Evolutionary conservation across 192 early-diverging fungal genomes (phyloP).

Genomic region (Mycoemilia scoparia): DNA sequence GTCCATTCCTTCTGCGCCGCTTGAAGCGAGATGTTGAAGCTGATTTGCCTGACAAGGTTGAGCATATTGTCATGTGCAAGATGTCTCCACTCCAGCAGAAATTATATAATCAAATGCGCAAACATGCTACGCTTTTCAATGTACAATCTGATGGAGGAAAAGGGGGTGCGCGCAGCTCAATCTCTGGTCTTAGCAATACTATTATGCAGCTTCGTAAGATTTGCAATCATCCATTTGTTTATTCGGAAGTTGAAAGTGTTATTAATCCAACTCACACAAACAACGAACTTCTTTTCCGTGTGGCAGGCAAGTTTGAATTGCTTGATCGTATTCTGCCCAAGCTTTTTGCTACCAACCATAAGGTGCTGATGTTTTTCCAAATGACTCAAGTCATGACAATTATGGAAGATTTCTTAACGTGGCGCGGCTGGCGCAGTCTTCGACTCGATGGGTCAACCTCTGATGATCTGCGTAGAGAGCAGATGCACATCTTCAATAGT

Average conservation of each 20-base stretch:
- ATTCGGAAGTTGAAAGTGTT: conserved; percentile 71
- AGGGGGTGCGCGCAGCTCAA: conserved; percentile 26
- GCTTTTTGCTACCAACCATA: conserved; percentile 57
- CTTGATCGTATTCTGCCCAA: conserved; percentile 92
- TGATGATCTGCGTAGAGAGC: conserved; percentile 62
- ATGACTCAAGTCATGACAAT: conserved; percentile 89
- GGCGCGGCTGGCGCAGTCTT: conserved; percentile 49
- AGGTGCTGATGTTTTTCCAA: conserved; percentile 65
- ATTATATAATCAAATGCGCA: conserved; percentile 76
- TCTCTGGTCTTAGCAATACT: conserved; percentile 66
- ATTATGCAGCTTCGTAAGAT: conserved; percentile 98
- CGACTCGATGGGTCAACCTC: conserved; percentile 85
- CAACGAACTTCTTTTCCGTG: conserved; percentile 63
- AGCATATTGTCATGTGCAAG: conserved; percentile 80
- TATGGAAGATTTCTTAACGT: conserved; percentile 85
- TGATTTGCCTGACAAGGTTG: conserved; percentile 93
- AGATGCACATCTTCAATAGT: conserved; percentile 71
- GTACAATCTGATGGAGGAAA: conserved; percentile 7
- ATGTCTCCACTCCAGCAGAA: conserved; percentile 71
- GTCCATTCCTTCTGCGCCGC: conserved; percentile 90
- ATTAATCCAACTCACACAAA: conserved; percentile 54
- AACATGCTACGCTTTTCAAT: conserved; percentile 48
- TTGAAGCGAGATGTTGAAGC: conserved; percentile 97
- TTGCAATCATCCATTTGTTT: conserved; percentile 97
- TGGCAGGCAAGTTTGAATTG: conserved; percentile 91